Base-by-base conservation (phyloP, 768 basidiomycete species). In the Paxillus involutus region DNA sequence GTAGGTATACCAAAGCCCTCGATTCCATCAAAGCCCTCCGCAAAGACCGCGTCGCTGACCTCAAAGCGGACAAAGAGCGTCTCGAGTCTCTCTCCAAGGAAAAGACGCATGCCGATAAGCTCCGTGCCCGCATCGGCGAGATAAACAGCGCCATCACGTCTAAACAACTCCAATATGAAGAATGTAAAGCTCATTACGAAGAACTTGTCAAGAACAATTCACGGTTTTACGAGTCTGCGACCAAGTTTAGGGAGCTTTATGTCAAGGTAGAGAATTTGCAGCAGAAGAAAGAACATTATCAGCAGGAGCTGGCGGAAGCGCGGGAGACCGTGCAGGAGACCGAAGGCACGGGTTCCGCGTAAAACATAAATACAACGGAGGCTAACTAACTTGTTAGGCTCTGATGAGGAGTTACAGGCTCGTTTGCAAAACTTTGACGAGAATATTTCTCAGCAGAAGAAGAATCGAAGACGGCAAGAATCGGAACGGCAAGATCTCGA, bases 1-100 rank as follows among this genome's bases (percentile, higher is more conserved):
- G 32, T 36, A 97, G 95, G 63, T 99, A 98, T 71, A 98, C 96
- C 0, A 98, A 98, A 65, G 97, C 96, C 0, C 79, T 99, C 1
- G 93, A 97, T 55, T 85, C 88, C 26, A 98, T 98, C 74, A 97
- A 95, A 67, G 64, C 71, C 36, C 77, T 98, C 17, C 84, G 95
- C 47, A 98, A 98, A 67, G 97, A 98, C 37, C 86, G 93, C 11
- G 79, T 86, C 2, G 82, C 88, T 1, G 96, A 98, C 51, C 80
- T 97, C 53, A 99, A 98, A 71, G 85, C 90, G 0, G 97, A 99
- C 69, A 89, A 90, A 60, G 96, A 92, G 64, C 84, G 88, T 10
- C 78, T 98, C 5, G 80, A 88, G 40, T 81, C 85, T 14, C 79
- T 97, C 17, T 80, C 85, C 17, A 76, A 80, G 19, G 93, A 98